A percentile compares a stretch with the other conserved stretches of the same genome.
These are phyloP conservation scores for Spathaspora passalidarum DNA, from an alignment of 805 yeast genomes.

Conservation along the genomic window DNA sequence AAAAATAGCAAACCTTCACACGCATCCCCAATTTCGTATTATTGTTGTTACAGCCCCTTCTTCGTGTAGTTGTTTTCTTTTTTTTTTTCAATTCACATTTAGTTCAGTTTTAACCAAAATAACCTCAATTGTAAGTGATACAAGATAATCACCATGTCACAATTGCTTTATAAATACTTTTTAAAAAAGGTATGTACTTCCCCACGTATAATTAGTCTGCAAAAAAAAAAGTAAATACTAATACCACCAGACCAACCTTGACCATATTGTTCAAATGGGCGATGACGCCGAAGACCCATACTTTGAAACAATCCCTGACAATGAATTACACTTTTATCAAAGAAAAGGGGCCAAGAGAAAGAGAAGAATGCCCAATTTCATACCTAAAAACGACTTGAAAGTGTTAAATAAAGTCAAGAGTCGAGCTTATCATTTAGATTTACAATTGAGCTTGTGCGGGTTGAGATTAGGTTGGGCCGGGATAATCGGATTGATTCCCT, in stretches of 20 bases:
- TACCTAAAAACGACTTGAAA: constrained; percentile 31
- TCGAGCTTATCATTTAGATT: constrained; percentile 37
- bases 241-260: constrained; percentile 10
- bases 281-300: constrained; percentile 32
- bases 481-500: constrained; percentile 38
- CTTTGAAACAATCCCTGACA: constrained; percentile 37
- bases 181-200: constrained; percentile 35
- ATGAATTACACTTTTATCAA: constrained; percentile 41
- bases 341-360: constrained; percentile 37
- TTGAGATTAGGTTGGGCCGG: constrained; percentile 43
- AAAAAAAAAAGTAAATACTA: not conserved
- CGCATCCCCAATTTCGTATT: not conserved
- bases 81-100: not conserved
- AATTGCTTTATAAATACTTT: constrained; percentile 30
- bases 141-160: constrained; percentile 21
- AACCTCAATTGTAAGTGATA: not conserved
- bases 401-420: constrained; percentile 33
- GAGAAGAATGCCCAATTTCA: constrained; percentile 34
- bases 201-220: not conserved
- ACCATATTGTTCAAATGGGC: constrained; percentile 25
- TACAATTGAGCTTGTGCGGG: constrained; percentile 40
- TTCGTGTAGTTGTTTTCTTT: not conserved
- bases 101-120: not conserved
- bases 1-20: not conserved
- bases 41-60: not conserved